Conservation (phyloP, 805 yeast genomes). For the Kluyveromyces wickerhamii region DNA sequence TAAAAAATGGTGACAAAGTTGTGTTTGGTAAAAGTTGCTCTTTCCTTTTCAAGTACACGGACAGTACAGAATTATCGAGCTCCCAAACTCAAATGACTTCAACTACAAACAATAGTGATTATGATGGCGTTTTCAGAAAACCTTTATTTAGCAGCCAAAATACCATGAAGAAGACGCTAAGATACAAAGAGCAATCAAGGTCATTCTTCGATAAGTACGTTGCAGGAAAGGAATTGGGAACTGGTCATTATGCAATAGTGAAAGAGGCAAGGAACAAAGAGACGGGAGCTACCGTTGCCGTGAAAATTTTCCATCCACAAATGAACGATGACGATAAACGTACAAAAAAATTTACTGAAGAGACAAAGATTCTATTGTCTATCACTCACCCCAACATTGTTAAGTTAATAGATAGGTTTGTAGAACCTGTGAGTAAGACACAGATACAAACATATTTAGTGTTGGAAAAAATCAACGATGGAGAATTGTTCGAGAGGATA, state of each 20-base stretch:
- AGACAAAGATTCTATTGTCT: constrained; percentile 54
- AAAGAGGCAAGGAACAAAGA: constrained; percentile 54
- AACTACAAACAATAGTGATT: constrained; percentile 1
- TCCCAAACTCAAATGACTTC: constrained; percentile 1
- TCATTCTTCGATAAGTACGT: constrained; percentile 48
- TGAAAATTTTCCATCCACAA: constrained; percentile 63
- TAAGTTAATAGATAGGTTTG: constrained; percentile 49
- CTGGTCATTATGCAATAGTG: constrained; percentile 79
- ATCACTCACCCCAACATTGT: constrained; percentile 68
- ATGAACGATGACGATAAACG: constrained; percentile 34
- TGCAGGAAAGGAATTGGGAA: constrained; percentile 52
- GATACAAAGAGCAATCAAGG: constrained; percentile 14
- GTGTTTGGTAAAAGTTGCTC: constrained; percentile 49
- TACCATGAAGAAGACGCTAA: constrained; percentile 9
- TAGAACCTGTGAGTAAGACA: constrained; percentile 43
- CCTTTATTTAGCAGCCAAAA: constrained; percentile 23
- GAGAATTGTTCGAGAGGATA: constrained; percentile 68
- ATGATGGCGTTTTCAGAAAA: constrained; percentile 21
- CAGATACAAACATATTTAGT: constrained; percentile 49
- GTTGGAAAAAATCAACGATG: constrained; percentile 64
- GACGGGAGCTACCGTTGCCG: constrained; percentile 59
- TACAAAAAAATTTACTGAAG: constrained; percentile 47
- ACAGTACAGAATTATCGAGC: constrained; percentile 8
- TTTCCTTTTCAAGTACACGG: constrained; percentile 40
- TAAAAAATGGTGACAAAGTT: constrained; percentile 58